A percentile compares a stretch with the other conserved stretches of the same genome.
Evolutionary conservation across 1,139 yeast species (phyloP).

Genomic region (Sugiyamaella neomexicana): DNA sequence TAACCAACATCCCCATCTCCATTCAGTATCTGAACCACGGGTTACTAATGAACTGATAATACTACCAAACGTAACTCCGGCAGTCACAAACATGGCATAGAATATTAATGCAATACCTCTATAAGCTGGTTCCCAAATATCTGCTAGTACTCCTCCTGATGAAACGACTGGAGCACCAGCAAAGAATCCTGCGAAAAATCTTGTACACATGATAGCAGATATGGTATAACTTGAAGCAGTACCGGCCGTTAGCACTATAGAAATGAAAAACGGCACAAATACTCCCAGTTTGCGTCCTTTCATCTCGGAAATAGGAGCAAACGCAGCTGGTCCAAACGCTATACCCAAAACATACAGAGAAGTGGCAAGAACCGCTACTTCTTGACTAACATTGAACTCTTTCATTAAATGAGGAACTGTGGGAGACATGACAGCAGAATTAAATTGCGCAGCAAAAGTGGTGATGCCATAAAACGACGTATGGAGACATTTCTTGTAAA

Average conservation of each 20-base stretch:
- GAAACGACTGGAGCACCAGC: conserved; percentile 73
- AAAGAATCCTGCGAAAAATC: conserved; percentile 72
- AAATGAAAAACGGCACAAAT: conserved; percentile 58
- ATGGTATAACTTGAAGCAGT: conserved; percentile 45
- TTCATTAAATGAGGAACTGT: conserved; percentile 49
- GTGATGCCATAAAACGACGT: conserved; percentile 46
- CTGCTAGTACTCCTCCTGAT: conserved; percentile 79
- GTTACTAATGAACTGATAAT: conserved; percentile 64
- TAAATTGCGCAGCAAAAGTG: conserved; percentile 49
- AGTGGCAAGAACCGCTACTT: conserved; percentile 62
- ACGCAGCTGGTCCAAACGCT: conserved; percentile 72
- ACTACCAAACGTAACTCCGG: conserved; percentile 76
- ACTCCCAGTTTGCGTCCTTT: conserved; percentile 74
- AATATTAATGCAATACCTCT: conserved; percentile 72
- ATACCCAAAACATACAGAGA: conserved; percentile 72
- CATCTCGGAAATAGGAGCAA: conserved; percentile 80
- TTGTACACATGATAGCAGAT: conserved; percentile 61
- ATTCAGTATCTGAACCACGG: conserved; percentile 51
- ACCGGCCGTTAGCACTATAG: conserved; percentile 41
- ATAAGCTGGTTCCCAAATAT: conserved; percentile 59
- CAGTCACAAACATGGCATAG: conserved; percentile 65
- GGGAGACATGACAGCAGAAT: conserved; percentile 45
- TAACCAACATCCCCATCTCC: conserved; percentile 64
- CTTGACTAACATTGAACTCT: conserved; percentile 55
- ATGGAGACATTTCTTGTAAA: conserved; percentile 40